A percentile compares a stretch with the other conserved stretches of the same genome.
phyloP scores from a whole-genome alignment of 495 filamentous ascomycete genomes.

The Penicillium psychrofluorescens region DNA sequence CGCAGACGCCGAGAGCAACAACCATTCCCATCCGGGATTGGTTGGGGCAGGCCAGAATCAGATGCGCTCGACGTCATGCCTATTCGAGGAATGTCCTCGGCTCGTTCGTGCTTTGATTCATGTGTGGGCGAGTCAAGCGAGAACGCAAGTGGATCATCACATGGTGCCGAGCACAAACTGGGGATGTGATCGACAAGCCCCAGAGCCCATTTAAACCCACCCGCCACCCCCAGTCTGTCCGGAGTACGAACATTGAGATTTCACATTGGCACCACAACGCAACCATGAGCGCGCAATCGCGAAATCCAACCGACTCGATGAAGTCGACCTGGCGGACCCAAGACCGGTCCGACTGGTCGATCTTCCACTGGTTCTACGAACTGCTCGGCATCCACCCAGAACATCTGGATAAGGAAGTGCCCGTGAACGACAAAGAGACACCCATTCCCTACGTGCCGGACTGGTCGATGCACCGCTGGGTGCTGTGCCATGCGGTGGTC shows the following conservation, averaged over 20 bases:
- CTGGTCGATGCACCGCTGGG: conserved; percentile 26
- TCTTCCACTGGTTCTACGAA: conserved; percentile 28
- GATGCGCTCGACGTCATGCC: conserved; percentile 14
- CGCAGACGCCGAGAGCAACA: neutral
- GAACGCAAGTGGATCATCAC: conserved; percentile 5
- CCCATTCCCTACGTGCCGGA: conserved; percentile 20
- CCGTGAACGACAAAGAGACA: conserved; percentile 19
- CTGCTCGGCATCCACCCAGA: conserved; percentile 22
- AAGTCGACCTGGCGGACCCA: conserved; percentile 28
- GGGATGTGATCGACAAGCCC: neutral
- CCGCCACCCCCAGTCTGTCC: neutral
- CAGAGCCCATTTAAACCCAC: neutral
- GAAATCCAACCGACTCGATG: conserved; percentile 26
- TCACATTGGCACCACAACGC: neutral
- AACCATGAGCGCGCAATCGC: conserved; percentile 6
- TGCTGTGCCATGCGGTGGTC: conserved; percentile 16
- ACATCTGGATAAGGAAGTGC: conserved; percentile 16
- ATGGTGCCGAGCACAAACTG: conserved; percentile 7
- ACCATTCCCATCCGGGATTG: neutral
- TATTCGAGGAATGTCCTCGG: conserved; percentile 10
- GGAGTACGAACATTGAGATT: no score
- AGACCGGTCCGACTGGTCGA: conserved; percentile 20
- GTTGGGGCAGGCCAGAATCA: conserved; percentile 8
- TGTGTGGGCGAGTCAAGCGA: conserved; percentile 5
- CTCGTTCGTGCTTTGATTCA: conserved; percentile 7